Conservation (phyloP, 257 asterid species). For the Solanum appendiculatum region DNA sequence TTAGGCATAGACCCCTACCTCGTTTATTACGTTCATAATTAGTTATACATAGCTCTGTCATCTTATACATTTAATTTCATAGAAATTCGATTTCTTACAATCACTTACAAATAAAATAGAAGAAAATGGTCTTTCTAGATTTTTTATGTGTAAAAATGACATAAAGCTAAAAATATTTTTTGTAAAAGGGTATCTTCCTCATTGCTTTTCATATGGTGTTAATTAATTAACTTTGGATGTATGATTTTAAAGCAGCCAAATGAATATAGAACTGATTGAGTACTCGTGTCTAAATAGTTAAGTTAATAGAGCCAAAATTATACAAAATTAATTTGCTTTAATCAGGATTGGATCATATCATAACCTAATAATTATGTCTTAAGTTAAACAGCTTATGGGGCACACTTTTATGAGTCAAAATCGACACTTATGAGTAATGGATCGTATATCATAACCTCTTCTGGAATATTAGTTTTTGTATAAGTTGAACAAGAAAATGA, state of each 20-base stretch:
- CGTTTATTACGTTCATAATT: too few relatives aligned
- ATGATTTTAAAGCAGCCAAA: neutral
- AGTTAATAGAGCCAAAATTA: neutral
- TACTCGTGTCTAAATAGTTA: neutral
- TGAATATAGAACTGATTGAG: neutral
- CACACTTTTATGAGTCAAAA: neutral
- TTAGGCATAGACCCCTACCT: too few relatives aligned
- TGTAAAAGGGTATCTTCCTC: neutral
- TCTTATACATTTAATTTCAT: neutral
- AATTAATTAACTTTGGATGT: neutral
- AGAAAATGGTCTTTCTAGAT: neutral
- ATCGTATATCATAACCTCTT: too few relatives aligned
- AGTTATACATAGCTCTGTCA: neutral
- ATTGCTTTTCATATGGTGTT: neutral
- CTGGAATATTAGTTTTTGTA: neutral
- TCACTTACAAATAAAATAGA: neutral
- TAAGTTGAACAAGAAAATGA: neutral
- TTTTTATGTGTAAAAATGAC: neutral
- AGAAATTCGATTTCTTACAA: too few relatives aligned
- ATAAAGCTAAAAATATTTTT: too few relatives aligned
- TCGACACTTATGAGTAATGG: too few relatives aligned
- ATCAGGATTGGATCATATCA: neutral
- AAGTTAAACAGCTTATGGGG: neutral
- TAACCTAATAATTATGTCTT: neutral
- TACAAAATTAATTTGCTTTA: slow-evolving; percentile 21